Evolutionary conservation across 2,329 filamentous ascomycete genomes (phyloP).

Genomic region (Neurospora crassa): DNA sequence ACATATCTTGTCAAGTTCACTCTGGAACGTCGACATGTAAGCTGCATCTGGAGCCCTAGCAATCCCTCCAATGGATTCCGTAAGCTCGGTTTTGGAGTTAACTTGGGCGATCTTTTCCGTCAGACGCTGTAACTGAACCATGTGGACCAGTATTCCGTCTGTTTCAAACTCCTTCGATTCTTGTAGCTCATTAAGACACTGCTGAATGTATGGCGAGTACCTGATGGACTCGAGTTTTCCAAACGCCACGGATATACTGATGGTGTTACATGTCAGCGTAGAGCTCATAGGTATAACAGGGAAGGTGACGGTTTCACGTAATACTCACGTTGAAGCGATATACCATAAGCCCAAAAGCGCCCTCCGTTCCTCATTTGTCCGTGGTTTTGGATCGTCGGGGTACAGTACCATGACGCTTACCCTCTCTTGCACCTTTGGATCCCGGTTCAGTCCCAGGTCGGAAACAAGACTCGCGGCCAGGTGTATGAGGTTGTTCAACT

Average conservation of each 20-base stretch:
- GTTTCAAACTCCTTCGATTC: slow-evolving; percentile 33
- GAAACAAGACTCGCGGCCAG: slow-evolving; percentile 37
- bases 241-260: slow-evolving; percentile 33
- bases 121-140: slow-evolving; percentile 40
- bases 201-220: slow-evolving; percentile 43
- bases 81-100: slow-evolving; percentile 25
- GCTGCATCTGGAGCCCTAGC: slow-evolving; percentile 32
- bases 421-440: slow-evolving; percentile 31
- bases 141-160: slow-evolving; percentile 35
- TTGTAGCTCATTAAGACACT: slow-evolving; percentile 38
- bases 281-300: neutral
- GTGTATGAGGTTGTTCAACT: slow-evolving; percentile 40
- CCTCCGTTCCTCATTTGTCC: slow-evolving; percentile 43
- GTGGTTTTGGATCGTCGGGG: slow-evolving; percentile 26
- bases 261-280: neutral
- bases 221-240: slow-evolving; percentile 36
- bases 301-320: neutral
- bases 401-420: slow-evolving; percentile 32
- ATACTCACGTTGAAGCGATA: slow-evolving; percentile 39
- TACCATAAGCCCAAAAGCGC: slow-evolving; percentile 45
- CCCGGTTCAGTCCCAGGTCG: slow-evolving; percentile 36
- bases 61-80: slow-evolving; percentile 24
- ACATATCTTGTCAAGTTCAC: slow-evolving; percentile 33
- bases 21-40: slow-evolving; percentile 36
- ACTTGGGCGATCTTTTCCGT: slow-evolving; percentile 39